Conservation (phyloP, 2,329 filamentous ascomycete species). For the Colletotrichum destructivum region DNA sequence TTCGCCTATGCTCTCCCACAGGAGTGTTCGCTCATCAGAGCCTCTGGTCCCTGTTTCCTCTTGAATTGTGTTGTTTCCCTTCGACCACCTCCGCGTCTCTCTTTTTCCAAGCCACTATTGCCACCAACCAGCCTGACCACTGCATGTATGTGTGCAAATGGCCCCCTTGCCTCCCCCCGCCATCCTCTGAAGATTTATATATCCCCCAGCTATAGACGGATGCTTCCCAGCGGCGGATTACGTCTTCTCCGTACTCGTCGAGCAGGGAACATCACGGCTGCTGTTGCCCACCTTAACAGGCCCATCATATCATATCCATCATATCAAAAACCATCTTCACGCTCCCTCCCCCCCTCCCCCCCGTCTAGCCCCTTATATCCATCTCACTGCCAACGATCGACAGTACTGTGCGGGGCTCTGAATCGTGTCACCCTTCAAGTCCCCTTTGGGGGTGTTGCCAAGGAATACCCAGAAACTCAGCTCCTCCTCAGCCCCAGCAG, state of each 20-base stretch:
- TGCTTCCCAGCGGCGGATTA: conserved; percentile 2
- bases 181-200: conserved; percentile 11
- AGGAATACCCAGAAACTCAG: conserved; percentile 1
- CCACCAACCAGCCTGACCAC: conserved; percentile 4
- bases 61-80: not conserved
- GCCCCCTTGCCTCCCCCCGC: no score
- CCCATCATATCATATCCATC: conserved; percentile 33
- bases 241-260: conserved; percentile 1
- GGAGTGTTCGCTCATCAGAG: not conserved
- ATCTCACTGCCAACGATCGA: not conserved
- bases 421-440: conserved; percentile 8
- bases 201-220: conserved; percentile 17
- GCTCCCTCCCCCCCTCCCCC: not conserved
- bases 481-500: conserved; percentile 6
- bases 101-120: not conserved
- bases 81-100: not conserved
- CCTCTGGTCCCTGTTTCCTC: not conserved
- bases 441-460: conserved; percentile 7
- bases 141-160: no score
- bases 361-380: not conserved
- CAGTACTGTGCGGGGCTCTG: not conserved
- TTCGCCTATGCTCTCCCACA: not conserved
- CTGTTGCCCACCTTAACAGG: conserved; percentile 22
- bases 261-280: conserved; percentile 7
- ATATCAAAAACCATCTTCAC: conserved; percentile 29